phyloP scores from a whole-genome alignment of 345 rosid species.

The Acer saccharum region DNA sequence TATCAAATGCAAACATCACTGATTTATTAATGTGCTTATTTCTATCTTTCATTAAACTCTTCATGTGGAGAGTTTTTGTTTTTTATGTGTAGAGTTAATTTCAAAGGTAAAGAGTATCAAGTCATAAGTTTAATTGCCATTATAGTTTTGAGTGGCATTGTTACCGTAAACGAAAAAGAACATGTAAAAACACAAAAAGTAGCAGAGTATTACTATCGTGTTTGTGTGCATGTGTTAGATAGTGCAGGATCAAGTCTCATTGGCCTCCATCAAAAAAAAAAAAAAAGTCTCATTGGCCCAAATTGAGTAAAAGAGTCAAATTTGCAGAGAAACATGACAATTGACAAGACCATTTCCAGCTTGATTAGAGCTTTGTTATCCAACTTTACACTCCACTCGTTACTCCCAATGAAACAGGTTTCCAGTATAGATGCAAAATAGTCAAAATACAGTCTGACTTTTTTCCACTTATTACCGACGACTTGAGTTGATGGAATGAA shows the following conservation, averaged over 20 bases:
- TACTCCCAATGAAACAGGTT: background rate
- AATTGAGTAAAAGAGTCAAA: background rate
- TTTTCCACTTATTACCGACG: background rate
- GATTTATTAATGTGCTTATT: too few species aligned
- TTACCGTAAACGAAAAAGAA: background rate
- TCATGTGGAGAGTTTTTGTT: too few species aligned
- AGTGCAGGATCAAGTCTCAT: background rate
- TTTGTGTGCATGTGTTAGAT: too few species aligned
- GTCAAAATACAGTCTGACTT: background rate
- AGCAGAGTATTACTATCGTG: background rate
- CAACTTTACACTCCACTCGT: conserved; percentile 2
- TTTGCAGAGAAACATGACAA: background rate
- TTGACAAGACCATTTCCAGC: conserved; percentile 1
- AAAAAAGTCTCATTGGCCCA: too few species aligned
- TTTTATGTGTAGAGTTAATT: too few species aligned
- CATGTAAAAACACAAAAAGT: too few species aligned
- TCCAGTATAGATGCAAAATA: background rate
- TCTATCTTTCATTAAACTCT: too few species aligned
- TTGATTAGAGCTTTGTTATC: background rate
- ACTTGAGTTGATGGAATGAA: background rate
- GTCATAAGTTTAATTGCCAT: too few species aligned
- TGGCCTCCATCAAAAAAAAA: too few species aligned
- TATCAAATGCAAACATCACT: too few species aligned
- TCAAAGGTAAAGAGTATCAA: too few species aligned
- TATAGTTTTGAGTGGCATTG: background rate